Conservation (phyloP, 208 protist species). For the Trypanosoma rangeli region DNA sequence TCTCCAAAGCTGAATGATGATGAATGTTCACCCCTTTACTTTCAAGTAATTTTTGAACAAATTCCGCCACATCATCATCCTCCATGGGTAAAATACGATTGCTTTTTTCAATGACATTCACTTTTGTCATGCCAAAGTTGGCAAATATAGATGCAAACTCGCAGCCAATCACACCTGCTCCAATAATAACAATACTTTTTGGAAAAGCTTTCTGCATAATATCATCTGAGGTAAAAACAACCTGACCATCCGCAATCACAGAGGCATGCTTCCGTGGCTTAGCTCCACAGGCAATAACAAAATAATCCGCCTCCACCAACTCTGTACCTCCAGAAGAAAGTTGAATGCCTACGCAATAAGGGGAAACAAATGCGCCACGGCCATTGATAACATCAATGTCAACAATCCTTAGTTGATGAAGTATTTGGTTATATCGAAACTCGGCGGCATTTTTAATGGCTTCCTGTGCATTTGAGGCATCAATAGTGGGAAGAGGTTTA, state of each 20-base stretch:
- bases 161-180: constrained; percentile 91
- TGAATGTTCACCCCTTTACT: constrained; percentile 79
- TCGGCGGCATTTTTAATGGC: constrained; percentile 57
- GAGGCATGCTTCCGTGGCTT: constrained; percentile 76
- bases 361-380: constrained; percentile 51
- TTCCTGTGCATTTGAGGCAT: constrained; percentile 58
- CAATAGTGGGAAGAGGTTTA: constrained; percentile 51
- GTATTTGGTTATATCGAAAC: constrained; percentile 66
- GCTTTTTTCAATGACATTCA: constrained; percentile 88
- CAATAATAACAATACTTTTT: constrained; percentile 89
- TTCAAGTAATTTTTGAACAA: constrained; percentile 81
- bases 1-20: constrained; percentile 76
- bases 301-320: constrained; percentile 74
- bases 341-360: constrained; percentile 43
- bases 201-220: constrained; percentile 87
- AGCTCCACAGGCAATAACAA: constrained; percentile 86
- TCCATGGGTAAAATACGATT: constrained; percentile 86
- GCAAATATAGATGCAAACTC: constrained; percentile 92
- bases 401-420: constrained; percentile 54
- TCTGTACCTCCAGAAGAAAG: constrained; percentile 42
- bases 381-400: constrained; percentile 56
- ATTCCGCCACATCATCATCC: constrained; percentile 84
- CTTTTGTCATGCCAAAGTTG: constrained; percentile 85
- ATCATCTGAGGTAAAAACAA: constrained; percentile 89
- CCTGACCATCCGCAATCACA: constrained; percentile 69